Base-by-base conservation (phyloP, 2,329 filamentous ascomycete genomes). In the Stagonosporopsis cucurbitacearum region DNA sequence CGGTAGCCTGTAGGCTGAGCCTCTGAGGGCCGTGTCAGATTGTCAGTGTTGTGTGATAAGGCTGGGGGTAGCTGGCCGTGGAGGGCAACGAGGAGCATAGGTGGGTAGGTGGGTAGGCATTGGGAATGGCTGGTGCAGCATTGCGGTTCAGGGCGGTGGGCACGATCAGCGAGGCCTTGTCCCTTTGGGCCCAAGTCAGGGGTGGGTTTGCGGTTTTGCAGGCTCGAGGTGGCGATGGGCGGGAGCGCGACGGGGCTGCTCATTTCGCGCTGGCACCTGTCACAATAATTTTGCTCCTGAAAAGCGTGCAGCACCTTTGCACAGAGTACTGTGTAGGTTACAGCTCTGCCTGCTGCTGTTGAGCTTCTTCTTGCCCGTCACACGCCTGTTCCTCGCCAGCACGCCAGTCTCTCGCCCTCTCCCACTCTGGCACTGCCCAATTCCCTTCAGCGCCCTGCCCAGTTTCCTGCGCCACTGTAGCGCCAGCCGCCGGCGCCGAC, bases 111-210 rank as follows among this genome's bases (percentile, higher is more conserved):
- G 26, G 26, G 25, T 5, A 9, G 25, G 5, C 25, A 26, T 26
- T 5, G 25, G 25, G 5, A 26, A 26, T 26, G 25, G 36, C 42
- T 51, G 53, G 53, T 56, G 53, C 53, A 42, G 53, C 47, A 56
- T 56, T 47, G 53, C 51, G 53, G 53, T 50, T 56, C 53, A 51
- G 47, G 53, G 47, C 53, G 19, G 35, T 30, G 46, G 52, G 35
- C 45, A 41, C 53, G 53, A 56, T 51, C 53, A 51, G 47, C 53
- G 17, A 42, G 26, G 47, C 47, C 47, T 48, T 32, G 47, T 47
- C 47, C 11, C 33, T 50, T 55, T 50, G 52, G 48, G 54, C 40
- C 26, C 54, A 52, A 56, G 48, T 57, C 54, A 57, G 54, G 54
- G 54, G 54, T 48, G 48, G 30, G 33, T 22, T 30, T n/a, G n/a